Conservation (phyloP, 2,329 filamentous ascomycete species). For the Colletotrichum paranaense region DNA sequence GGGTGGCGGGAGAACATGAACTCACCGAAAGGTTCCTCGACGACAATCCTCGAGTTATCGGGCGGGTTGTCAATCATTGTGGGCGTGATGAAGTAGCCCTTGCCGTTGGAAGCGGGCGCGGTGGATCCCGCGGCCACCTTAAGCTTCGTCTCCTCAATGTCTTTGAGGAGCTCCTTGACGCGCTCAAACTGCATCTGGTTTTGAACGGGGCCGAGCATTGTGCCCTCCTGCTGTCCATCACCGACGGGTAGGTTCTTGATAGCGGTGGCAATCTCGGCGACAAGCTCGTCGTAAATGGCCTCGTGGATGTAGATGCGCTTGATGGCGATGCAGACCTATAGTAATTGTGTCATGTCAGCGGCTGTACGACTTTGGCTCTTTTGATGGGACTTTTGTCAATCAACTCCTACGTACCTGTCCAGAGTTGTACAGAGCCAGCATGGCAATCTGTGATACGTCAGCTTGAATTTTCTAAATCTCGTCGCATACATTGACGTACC, state of each 20-base stretch:
- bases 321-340: slow-evolving; percentile 61
- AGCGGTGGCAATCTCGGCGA: slow-evolving; percentile 33
- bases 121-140: slow-evolving; percentile 40
- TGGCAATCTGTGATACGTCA: slow-evolving; percentile 49
- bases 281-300: slow-evolving; percentile 55
- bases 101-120: slow-evolving; percentile 44
- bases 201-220: slow-evolving; percentile 67
- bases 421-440: slow-evolving; percentile 66
- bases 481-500: slow-evolving; percentile 45
- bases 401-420: slow-evolving; percentile 49
- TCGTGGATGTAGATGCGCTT: slow-evolving; percentile 68
- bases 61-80: slow-evolving; percentile 72
- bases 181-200: slow-evolving; percentile 73
- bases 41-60: slow-evolving; percentile 65
- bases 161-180: slow-evolving; percentile 34
- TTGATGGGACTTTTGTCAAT: neutral
- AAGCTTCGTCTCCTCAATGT: slow-evolving; percentile 33
- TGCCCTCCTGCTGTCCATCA: slow-evolving; percentile 30
- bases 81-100: slow-evolving; percentile 68
- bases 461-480: neutral
- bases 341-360: neutral
- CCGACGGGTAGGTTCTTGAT: slow-evolving; percentile 32
- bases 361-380: no score
- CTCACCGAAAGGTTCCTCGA: slow-evolving; percentile 58
- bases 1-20: neutral